These are phyloP conservation scores for Aspergillus pseudoviridinutans DNA, from an alignment of 2,329 filamentous ascomycete genomes.

Conservation along the genomic window DNA sequence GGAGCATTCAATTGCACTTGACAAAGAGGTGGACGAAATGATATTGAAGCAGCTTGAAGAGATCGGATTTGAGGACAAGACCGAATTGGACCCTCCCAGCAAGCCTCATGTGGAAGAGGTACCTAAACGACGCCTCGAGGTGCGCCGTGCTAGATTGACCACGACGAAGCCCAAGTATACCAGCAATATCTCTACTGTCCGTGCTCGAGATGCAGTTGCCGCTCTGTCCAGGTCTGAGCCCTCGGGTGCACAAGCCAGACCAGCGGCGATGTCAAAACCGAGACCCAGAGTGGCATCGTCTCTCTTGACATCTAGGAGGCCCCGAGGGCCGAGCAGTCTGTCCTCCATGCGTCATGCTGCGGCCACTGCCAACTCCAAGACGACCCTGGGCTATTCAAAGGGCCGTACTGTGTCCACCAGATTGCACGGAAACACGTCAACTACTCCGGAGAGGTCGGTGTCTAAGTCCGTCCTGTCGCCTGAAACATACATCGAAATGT, in stretches of 20 bases:
- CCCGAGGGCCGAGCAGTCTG: slow-evolving; percentile 46
- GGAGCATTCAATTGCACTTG: slow-evolving; percentile 58
- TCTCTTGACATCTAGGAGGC: slow-evolving; percentile 36
- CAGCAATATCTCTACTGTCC: slow-evolving; percentile 36
- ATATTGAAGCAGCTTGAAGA: slow-evolving; percentile 64
- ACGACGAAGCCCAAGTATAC: slow-evolving; percentile 18
- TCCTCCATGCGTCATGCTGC: slow-evolving; percentile 56
- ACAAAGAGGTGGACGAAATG: slow-evolving; percentile 62
- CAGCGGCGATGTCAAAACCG: slow-evolving; percentile 26
- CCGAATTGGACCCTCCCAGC: slow-evolving; percentile 46
- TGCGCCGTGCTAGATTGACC: slow-evolving; percentile 24
- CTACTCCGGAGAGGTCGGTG: slow-evolving; percentile 18
- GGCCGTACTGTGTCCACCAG: slow-evolving; percentile 52
- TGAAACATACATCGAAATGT: slow-evolving; percentile 40
- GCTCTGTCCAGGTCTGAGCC: slow-evolving; percentile 33
- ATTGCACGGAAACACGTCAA: slow-evolving; percentile 23
- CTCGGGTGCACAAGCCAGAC: slow-evolving; percentile 30
- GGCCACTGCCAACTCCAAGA: slow-evolving; percentile 67
- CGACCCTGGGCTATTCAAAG: slow-evolving; percentile 80
- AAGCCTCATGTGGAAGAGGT: slow-evolving; percentile 34
- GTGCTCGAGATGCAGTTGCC: slow-evolving; percentile 38
- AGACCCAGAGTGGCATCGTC: slow-evolving; percentile 37
- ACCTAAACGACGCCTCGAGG: slow-evolving; percentile 22
- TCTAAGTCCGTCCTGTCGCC: slow-evolving; percentile 35
- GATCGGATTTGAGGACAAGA: slow-evolving; percentile 57